Evolutionary conservation across 257 asterid species (phyloP).

Genomic region (Solanum sejunctum): DNA sequence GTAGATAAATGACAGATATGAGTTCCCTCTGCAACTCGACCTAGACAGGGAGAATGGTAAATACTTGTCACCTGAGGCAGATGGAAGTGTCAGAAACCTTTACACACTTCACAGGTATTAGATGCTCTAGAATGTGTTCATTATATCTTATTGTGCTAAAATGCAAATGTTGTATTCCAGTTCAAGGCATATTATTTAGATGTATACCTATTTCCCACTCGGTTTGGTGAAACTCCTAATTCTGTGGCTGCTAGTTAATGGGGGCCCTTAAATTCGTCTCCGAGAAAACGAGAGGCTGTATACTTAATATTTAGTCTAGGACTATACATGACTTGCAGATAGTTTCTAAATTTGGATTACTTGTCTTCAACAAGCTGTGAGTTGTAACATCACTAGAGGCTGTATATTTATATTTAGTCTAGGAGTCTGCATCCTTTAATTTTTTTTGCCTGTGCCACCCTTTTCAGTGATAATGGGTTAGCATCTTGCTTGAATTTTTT

Average conservation of each 20-base stretch:
- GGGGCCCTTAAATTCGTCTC: not conserved
- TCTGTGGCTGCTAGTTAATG: not conserved
- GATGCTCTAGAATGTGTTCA: not conserved
- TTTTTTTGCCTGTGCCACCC: not conserved
- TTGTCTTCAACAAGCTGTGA: not conserved
- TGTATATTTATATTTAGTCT: too few relatives aligned
- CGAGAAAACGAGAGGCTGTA: not conserved
- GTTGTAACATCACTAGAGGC: not conserved
- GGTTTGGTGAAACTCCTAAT: not conserved
- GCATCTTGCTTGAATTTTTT: not conserved
- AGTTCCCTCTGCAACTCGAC: conserved; percentile 90
- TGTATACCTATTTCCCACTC: not conserved
- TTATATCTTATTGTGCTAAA: not conserved
- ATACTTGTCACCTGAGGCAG: conserved; percentile 89
- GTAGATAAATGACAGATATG: conserved; percentile 97
- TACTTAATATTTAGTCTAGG: not conserved
- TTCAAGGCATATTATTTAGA: not conserved
- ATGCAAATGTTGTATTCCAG: not conserved
- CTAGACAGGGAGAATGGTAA: conserved; percentile 88
- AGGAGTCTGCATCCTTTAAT: not conserved
- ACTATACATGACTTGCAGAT: not conserved
- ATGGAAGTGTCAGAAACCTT: conserved; percentile 80
- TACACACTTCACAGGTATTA: conserved; percentile 84
- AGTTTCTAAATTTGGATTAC: not conserved
- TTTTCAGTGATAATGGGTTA: not conserved